phyloP scores from a whole-genome alignment of 495 filamentous ascomycete species.

The Hypoxylon fragiforme region DNA sequence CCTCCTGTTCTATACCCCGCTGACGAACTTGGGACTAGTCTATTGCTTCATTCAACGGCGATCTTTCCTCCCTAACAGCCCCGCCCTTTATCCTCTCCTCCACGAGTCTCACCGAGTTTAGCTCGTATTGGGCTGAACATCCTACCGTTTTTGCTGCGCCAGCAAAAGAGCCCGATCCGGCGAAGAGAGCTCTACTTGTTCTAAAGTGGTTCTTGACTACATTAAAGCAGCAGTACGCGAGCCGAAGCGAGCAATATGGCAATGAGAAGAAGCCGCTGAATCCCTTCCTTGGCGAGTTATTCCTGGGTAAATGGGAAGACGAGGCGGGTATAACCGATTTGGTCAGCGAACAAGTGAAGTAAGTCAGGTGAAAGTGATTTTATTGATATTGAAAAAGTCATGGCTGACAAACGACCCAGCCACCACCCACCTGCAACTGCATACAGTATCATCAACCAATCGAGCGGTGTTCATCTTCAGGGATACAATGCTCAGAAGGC shows the following conservation, averaged over 20 bases:
- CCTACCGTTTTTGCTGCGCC: constrained; percentile 86
- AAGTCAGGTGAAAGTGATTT: constrained; percentile 49
- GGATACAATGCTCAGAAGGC: constrained; percentile 99
- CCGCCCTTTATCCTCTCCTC: constrained; percentile 94
- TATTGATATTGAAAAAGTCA: constrained; percentile 55
- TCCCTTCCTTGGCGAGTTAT: constrained; percentile 88
- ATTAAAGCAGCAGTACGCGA: constrained; percentile 91
- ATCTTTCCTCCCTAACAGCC: constrained; percentile 89
- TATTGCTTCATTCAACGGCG: constrained; percentile 94
- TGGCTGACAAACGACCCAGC: constrained; percentile 58
- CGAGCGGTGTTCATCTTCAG: constrained; percentile 82
- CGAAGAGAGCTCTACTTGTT: constrained; percentile 83
- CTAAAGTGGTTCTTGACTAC: constrained; percentile 98
- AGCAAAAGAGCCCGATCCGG: constrained; percentile 75
- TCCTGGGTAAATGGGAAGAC: constrained; percentile 85
- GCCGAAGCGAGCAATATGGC: constrained; percentile 84
- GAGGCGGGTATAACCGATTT: constrained; percentile 70
- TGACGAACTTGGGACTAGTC: constrained; percentile 56
- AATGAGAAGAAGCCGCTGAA: constrained; percentile 98
- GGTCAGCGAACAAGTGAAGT: constrained; percentile 69
- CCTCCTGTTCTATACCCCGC: background rate
- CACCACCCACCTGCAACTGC: constrained; percentile 98
- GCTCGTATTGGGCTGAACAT: constrained; percentile 96
- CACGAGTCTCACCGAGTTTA: constrained; percentile 91
- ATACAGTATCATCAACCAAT: constrained; percentile 84